Percentiles rank a stretch among this genome's conserved stretches.
These are phyloP conservation scores for Porodaedalea pini DNA, from an alignment of 1,284 basidiomycete genomes.

Conservation along the genomic window DNA sequence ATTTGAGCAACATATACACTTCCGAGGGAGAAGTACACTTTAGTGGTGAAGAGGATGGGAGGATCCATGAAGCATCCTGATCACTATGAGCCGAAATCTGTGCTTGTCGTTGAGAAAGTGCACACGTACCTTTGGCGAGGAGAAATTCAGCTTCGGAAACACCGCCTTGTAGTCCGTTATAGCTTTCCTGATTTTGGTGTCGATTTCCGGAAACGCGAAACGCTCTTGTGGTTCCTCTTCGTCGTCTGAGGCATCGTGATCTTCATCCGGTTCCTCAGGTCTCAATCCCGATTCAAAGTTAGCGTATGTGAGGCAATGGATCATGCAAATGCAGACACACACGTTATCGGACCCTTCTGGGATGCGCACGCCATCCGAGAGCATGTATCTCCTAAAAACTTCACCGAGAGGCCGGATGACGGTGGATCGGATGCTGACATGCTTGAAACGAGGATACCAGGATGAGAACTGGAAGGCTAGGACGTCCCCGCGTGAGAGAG, in stretches of 20 bases:
- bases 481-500: conserved; percentile 48
- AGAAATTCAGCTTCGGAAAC: conserved; percentile 96
- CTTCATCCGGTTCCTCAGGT: conserved; percentile 33
- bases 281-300: background rate
- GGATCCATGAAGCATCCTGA: conserved; percentile 90
- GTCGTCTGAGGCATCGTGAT: conserved; percentile 30
- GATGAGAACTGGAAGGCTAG: conserved; percentile 81
- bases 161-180: conserved; percentile 75
- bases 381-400: conserved; percentile 71
- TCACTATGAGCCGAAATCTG: conserved; percentile 7
- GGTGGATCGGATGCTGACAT: conserved; percentile 72
- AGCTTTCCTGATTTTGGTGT: conserved; percentile 66
- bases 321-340: conserved; percentile 42
- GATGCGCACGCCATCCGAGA: conserved; percentile 77
- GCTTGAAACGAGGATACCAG: conserved; percentile 81
- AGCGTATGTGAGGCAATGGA: background rate
- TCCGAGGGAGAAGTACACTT: conserved; percentile 87
- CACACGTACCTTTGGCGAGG: conserved; percentile 65
- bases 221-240: conserved; percentile 33
- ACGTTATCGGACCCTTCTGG: conserved; percentile 78
- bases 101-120: conserved; percentile 6
- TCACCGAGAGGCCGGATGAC: conserved; percentile 68
- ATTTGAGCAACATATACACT: conserved; percentile 90
- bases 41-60: conserved; percentile 81
- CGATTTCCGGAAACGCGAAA: conserved; percentile 76